A percentile compares a stretch with the other conserved stretches of the same genome.
phyloP scores from a whole-genome alignment of 305 asterid species.

The Fraxinus xanthoxyloides region DNA sequence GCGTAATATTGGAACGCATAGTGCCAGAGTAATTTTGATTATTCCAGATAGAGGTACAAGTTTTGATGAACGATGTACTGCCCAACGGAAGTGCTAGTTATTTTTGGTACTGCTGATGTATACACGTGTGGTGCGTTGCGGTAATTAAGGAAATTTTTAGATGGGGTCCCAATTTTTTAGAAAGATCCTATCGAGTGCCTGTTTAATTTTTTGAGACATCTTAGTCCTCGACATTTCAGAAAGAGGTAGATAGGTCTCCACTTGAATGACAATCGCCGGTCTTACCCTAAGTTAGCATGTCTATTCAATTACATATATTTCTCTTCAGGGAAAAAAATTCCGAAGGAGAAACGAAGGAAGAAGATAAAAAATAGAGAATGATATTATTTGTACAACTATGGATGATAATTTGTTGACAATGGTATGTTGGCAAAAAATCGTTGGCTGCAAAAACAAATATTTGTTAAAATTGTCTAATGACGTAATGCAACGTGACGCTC shows the following conservation, averaged over 20 bases:
- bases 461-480: neutral
- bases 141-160: neutral
- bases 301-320: neutral
- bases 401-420: neutral
- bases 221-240: neutral
- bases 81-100: neutral
- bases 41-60: neutral
- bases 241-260: neutral
- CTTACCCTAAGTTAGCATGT: neutral
- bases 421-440: neutral
- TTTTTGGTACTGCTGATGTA: neutral
- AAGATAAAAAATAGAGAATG: neutral
- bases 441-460: neutral
- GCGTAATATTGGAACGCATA: neutral
- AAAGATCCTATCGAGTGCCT: neutral
- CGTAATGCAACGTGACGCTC: too few species aligned
- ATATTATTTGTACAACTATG: neutral
- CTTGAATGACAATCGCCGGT: neutral
- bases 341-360: neutral
- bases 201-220: neutral
- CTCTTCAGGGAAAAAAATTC: neutral
- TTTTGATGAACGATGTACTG: neutral
- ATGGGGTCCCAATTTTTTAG: neutral
- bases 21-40: constrained; percentile 2
- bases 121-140: neutral